Conservation (phyloP, 2,329 filamentous ascomycete genomes). For the Xylariaceae sp. region DNA sequence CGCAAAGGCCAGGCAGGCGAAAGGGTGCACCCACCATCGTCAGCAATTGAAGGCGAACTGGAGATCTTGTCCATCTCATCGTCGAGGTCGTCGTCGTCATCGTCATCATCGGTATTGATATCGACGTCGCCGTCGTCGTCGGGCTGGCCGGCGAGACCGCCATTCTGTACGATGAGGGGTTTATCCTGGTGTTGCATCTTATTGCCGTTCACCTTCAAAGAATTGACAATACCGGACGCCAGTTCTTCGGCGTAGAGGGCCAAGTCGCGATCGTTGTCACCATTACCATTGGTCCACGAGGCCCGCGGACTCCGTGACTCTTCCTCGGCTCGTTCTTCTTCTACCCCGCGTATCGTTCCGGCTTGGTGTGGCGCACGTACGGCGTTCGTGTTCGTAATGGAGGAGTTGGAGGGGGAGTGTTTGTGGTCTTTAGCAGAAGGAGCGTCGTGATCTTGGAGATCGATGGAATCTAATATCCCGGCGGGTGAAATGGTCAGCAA, state of each 20-base stretch:
- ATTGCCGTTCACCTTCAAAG: slow-evolving; percentile 37
- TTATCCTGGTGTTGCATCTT: slow-evolving; percentile 50
- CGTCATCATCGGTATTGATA: slow-evolving; percentile 50
- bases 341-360: slow-evolving; percentile 73
- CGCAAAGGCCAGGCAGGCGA: slow-evolving; percentile 40
- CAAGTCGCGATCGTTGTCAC: slow-evolving; percentile 38
- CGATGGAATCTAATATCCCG: slow-evolving; percentile 70
- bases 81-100: slow-evolving; percentile 73
- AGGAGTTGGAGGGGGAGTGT: slow-evolving; percentile 46
- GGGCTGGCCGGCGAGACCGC: slow-evolving; percentile 44
- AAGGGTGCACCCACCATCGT: slow-evolving; percentile 82
- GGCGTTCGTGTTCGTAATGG: slow-evolving; percentile 40
- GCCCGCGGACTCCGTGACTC: slow-evolving; percentile 59
- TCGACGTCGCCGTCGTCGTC: slow-evolving; percentile 59
- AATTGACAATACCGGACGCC: slow-evolving; percentile 37
- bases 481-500: slow-evolving; percentile 28
- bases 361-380: slow-evolving; percentile 74
- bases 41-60: slow-evolving; percentile 87
- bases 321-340: slow-evolving; percentile 70
- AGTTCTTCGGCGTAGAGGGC: slow-evolving; percentile 45
- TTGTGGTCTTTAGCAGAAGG: slow-evolving; percentile 82
- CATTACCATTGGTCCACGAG: slow-evolving; percentile 45
- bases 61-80: slow-evolving; percentile 99
- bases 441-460: slow-evolving; percentile 78
- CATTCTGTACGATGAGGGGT: slow-evolving; percentile 58